Evolutionary conservation across 2,329 filamentous ascomycete genomes (phyloP).

Genomic region (Drechslerella coelobrocha): DNA sequence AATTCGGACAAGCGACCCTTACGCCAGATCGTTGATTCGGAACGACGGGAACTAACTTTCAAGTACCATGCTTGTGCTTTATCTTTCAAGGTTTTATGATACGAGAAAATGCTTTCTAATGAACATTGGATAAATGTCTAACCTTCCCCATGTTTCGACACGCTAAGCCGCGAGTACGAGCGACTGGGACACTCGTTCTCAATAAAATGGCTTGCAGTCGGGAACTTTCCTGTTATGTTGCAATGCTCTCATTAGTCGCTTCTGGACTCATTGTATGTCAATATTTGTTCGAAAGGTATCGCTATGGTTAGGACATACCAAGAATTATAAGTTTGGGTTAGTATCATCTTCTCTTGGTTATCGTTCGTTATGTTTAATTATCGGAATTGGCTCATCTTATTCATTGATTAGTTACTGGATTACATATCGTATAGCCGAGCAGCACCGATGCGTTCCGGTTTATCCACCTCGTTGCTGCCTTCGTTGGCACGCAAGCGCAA

Average conservation of each 20-base stretch:
- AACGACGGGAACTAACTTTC: no score
- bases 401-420: neutral
- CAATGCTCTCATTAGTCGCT: neutral
- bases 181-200: conserved; percentile 1
- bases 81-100: neutral
- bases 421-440: neutral
- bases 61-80: no score
- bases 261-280: neutral
- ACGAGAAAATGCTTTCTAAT: neutral
- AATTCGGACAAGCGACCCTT: no score
- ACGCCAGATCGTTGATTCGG: no score
- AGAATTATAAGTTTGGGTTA: conserved; percentile 1
- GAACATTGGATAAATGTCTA: neutral
- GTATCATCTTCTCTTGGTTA: neutral
- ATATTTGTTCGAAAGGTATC: neutral
- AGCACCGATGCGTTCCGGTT: conserved; percentile 10
- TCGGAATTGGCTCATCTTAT: neutral
- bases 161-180: neutral
- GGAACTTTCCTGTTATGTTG: neutral
- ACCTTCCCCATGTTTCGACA: neutral
- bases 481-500: conserved; percentile 14
- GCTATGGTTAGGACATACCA: neutral
- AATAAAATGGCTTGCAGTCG: neutral
- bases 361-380: neutral
- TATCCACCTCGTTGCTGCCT: conserved; percentile 10